Percentiles rank a stretch among this genome's conserved stretches.
Conservation (phyloP, 108 stramenopile genomes). For the Cyclotella kingstonii region DNA sequence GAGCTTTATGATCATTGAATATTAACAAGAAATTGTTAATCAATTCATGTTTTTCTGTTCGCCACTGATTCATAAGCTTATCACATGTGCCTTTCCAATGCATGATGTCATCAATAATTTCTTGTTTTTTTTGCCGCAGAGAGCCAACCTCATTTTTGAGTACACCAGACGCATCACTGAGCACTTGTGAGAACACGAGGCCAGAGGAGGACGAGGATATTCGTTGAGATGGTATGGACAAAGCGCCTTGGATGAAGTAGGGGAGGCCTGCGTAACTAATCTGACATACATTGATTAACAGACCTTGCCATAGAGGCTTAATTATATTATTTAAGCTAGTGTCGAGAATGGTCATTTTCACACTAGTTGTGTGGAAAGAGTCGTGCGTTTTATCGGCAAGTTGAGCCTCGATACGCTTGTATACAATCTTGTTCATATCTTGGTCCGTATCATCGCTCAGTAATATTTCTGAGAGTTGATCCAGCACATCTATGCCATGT, state of each 20-base stretch:
- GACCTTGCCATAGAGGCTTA: slow-evolving; percentile 40
- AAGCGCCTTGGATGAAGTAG: slow-evolving; percentile 5
- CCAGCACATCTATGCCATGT: slow-evolving; percentile 9
- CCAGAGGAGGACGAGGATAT: slow-evolving; percentile 13
- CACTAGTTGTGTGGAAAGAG: slow-evolving; percentile 18
- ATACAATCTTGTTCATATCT: slow-evolving; percentile 21
- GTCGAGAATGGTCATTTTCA: slow-evolving; percentile 38
- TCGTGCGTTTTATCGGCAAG: slow-evolving; percentile 24
- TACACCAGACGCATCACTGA: slow-evolving; percentile 29
- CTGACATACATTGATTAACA: slow-evolving; percentile 16
- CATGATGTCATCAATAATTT: slow-evolving; percentile 19
- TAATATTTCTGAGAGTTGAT: no score
- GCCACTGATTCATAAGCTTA: slow-evolving; percentile 33
- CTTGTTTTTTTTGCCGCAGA: slow-evolving; percentile 33
- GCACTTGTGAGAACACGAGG: slow-evolving; percentile 18
- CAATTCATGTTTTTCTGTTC: slow-evolving; percentile 42
- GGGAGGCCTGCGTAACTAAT: slow-evolving; percentile 16
- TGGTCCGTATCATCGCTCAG: slow-evolving; percentile 4
- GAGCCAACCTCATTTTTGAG: slow-evolving; percentile 46
- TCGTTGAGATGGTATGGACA: background rate
- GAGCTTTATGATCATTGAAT: slow-evolving; percentile 46
- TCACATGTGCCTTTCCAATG: slow-evolving; percentile 34
- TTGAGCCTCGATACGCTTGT: slow-evolving; percentile 26
- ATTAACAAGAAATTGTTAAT: slow-evolving; percentile 34
- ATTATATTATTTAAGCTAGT: slow-evolving; percentile 31